Evolutionary conservation across 2,329 filamentous ascomycete species (phyloP).

Genomic region (Ploettnerulaceae sp.): DNA sequence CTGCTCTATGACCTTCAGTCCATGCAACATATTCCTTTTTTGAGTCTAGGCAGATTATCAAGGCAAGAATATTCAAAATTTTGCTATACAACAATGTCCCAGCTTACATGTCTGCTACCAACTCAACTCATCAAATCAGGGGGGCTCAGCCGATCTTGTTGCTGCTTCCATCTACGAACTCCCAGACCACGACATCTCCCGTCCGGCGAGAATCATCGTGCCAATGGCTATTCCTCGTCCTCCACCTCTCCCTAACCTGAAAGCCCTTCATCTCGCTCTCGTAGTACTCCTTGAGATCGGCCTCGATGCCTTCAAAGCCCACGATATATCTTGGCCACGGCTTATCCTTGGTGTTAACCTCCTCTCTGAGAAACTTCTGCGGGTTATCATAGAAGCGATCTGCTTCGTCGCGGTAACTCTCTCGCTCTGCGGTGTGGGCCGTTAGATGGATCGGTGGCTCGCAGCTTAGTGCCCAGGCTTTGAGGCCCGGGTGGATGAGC

Average conservation of each 20-base stretch:
- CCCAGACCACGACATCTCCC: conserved; percentile 57
- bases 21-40: too few species aligned
- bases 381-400: conserved; percentile 79
- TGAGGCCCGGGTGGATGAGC: conserved; percentile 67
- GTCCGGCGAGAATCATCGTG: conserved; percentile 55
- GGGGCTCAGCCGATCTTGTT: too few species aligned
- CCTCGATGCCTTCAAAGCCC: conserved; percentile 56
- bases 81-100: too few species aligned
- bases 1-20: too few species aligned
- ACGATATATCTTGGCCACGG: conserved; percentile 53
- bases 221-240: conserved; percentile 55
- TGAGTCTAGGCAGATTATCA: too few species aligned
- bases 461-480: conserved; percentile 82
- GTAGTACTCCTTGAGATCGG: conserved; percentile 41
- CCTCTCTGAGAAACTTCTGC: conserved; percentile 46
- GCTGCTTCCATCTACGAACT: conserved; percentile 33
- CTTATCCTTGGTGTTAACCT: conserved; percentile 31
- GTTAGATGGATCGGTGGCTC: conserved; percentile 73
- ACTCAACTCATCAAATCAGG: too few species aligned
- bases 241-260: conserved; percentile 47
- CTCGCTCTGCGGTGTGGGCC: conserved; percentile 56
- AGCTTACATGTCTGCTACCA: too few species aligned
- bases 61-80: too few species aligned
- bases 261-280: conserved; percentile 40
- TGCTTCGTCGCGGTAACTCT: conserved; percentile 77